Base-by-base conservation (phyloP, 2,329 filamentous ascomycete species). In the Curvularia sp. region DNA sequence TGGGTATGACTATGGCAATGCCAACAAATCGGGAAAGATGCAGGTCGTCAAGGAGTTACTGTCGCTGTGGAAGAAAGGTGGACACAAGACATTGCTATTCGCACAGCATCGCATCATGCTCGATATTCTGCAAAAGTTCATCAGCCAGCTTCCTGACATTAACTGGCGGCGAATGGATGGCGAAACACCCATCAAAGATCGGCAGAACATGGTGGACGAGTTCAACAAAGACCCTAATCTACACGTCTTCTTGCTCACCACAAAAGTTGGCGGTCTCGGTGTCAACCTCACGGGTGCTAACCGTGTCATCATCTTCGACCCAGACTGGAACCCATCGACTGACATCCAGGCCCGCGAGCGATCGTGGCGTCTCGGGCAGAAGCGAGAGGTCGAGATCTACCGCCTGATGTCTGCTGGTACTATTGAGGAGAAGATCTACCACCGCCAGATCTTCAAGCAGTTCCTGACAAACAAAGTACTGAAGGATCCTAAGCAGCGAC, bases 391-490 rank as follows among this genome's bases (percentile, higher is more conserved):
- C 28, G 93, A 92, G 4, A 97, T 99, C 22, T 99, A 97, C 75
- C 90, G 96, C 35, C 84, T 99, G n/a, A 96, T 99, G 91, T 97
- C 92, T 4, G 92, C 94, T 5, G 95, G 95, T 1, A 99, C 96
- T 0, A 99, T 99, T 24, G 95, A 99, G 74, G 95, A 99, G 77
- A 99, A 99, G 80, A 99, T 99, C 30, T 99, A 98, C 63, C 94
- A 99, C 76, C 90, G 96, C 15, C 95, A 99, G 73, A 95, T 99
- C 50, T 99, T 96, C 83, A 99, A 99, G 77, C 94, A 98, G 69
- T 97, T 98, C 73, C 83, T 99, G 61, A 95, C 93, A 3, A 97
- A 98, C 79, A 98, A 98, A 76, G 93, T 99, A 6, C 78, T 99
- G 50, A 93, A 91, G 67, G 94, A 99, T 69, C 93, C 95, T 0